These are phyloP conservation scores for Veloboletus limbatus DNA, from an alignment of 1,284 basidiomycete species.

Conservation along the genomic window DNA sequence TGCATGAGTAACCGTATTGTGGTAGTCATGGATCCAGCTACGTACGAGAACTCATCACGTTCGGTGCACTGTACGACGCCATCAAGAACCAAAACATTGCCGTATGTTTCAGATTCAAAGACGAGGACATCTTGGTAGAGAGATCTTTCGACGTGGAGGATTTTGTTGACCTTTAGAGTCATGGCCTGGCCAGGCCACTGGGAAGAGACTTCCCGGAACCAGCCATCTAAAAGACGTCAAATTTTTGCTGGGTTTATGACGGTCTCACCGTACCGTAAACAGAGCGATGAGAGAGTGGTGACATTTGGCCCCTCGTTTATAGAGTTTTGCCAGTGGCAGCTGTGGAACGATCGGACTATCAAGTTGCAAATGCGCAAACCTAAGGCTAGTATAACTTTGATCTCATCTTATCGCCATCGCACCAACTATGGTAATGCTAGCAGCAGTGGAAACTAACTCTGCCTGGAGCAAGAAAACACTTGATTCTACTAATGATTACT, in stretches of 20 bases:
- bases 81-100: conserved; percentile 95
- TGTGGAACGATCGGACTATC: not conserved
- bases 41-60: conserved; percentile 96
- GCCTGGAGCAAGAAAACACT: too few species aligned
- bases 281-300: conserved; percentile 33
- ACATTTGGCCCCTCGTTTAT: conserved; percentile 16
- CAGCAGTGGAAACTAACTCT: too few species aligned
- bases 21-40: conserved; percentile 20
- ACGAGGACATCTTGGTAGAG: conserved; percentile 95
- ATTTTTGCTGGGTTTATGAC: not conserved
- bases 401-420: not conserved
- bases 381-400: too few species aligned
- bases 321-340: too few species aligned
- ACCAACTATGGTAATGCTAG: too few species aligned
- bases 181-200: conserved; percentile 98
- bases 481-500: too few species aligned
- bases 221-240: conserved; percentile 66
- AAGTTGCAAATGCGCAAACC: too few species aligned
- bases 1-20: not conserved
- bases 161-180: conserved; percentile 93
- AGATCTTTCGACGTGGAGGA: conserved; percentile 93
- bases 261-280: conserved; percentile 24
- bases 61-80: conserved; percentile 97
- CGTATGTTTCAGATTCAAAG: conserved; percentile 92
- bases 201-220: conserved; percentile 95